Evolutionary conservation across 371 early-diverging fungal genomes (phyloP), one percentile per base, ranked within the genome.

Genomic region (Mucor irregularis): DNA sequence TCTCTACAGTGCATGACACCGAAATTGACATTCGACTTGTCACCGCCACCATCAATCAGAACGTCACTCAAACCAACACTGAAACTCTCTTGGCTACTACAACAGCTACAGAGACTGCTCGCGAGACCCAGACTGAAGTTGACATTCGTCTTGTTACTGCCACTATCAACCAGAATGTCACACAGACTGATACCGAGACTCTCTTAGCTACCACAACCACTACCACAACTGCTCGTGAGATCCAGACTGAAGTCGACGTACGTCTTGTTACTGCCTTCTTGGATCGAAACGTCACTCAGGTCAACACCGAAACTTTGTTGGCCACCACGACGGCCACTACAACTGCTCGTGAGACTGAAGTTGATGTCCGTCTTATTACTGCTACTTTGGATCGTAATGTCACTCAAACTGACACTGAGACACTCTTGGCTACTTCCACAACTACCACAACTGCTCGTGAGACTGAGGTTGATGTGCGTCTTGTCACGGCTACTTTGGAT

Each of bases 81-180:
- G 40, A 16, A 17, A 40, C n/a, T 17, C 8, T n/a, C 3, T 5
- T 40, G 5, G 9, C 17, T 10, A 40, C 40, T 5, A 19, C 19
- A 19, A 37, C 49, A 5, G n/a, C 17, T 0, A 49, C 49, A 9
- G 22, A 16, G 5, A 38, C 38, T 10, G 29, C 8, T 3, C 35
- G n/a, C n/a, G n/a, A n/a, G n/a, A n/a, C n/a, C n/a, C n/a, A 25
- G 44, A 48, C 38, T 5, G 51, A 28, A 21, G 28, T 38, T 11
- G 51, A 51, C 3, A 25, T 53, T 33, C 44, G 34, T 29, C 2
- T 53, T 14, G 53, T 53, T 11, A 53, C 53, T 3, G 53, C 53
- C 6, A 53, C 53, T 13, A 44, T 53, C 14, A 53, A 42, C 5
- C 28, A 40, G 10, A 52, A 40, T 5, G 25, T 9, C 0, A 31